Conservation (phyloP, 1,284 basidiomycete genomes). For the Apiotrichum sp. region DNA sequence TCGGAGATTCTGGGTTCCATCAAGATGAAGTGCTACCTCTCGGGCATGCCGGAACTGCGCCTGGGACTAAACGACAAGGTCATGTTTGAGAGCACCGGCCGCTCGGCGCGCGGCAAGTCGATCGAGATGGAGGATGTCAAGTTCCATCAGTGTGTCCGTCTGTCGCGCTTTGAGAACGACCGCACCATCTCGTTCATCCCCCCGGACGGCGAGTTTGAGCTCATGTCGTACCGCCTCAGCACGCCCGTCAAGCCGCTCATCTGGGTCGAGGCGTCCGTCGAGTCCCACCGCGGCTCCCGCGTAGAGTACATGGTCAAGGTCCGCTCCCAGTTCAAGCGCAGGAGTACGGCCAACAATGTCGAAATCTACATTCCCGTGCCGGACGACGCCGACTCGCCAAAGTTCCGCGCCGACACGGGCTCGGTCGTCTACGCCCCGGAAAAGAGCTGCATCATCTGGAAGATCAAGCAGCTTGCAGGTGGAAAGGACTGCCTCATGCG, state of each 20-base stretch:
- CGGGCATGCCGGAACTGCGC: conserved; percentile 96
- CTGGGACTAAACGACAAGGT: conserved; percentile 98
- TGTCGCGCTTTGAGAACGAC: conserved; percentile 98
- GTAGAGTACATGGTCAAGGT: conserved; percentile 99
- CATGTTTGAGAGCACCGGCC: conserved; percentile 95
- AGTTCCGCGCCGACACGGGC: conserved; percentile 69
- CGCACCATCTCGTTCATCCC: conserved; percentile 99
- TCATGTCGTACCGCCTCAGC: conserved; percentile 94
- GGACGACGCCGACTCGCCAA: conserved; percentile 96
- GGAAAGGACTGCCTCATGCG: conserved; percentile 92
- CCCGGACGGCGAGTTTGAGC: conserved; percentile 96
- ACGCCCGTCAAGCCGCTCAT: conserved; percentile 96
- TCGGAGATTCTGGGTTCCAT: conserved; percentile 96
- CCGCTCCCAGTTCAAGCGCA: conserved; percentile 94
- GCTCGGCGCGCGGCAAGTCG: conserved; percentile 89
- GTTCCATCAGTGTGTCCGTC: conserved; percentile 99
- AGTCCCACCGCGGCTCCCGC: conserved; percentile 85
- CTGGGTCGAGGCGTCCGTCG: conserved; percentile 96
- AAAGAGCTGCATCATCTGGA: conserved; percentile 95
- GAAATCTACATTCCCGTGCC: conserved; percentile 98
- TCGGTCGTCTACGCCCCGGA: conserved; percentile 91
- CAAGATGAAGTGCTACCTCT: conserved; percentile 99
- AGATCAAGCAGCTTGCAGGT: conserved; percentile 85
- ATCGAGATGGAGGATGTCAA: conserved; percentile 99
- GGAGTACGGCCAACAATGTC: conserved; percentile 96